A percentile compares a stretch with the other conserved stretches of the same genome.
Evolutionary conservation across 2,329 filamentous ascomycete species (phyloP).

Genomic region (Exserohilum rostratum): DNA sequence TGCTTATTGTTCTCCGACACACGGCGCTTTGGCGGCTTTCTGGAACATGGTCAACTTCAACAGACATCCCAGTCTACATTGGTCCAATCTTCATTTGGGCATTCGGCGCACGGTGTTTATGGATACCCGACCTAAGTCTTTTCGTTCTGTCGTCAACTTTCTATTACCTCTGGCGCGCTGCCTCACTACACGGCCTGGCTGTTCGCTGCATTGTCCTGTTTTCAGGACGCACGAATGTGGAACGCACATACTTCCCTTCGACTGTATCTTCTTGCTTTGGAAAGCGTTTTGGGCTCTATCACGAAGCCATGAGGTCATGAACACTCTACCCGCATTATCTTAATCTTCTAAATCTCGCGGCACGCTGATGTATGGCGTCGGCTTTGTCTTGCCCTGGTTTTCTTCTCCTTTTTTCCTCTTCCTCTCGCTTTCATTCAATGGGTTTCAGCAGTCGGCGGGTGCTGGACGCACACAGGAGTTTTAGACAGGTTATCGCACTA

Average conservation of each 20-base stretch:
- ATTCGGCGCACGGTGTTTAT: constrained; percentile 31
- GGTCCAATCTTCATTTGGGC: constrained; percentile 30
- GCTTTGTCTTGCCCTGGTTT: constrained; percentile 10
- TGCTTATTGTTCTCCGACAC: constrained; percentile 47
- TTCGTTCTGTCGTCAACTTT: constrained; percentile 8
- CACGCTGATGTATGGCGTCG: constrained; percentile 14
- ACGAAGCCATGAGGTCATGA: constrained; percentile 49
- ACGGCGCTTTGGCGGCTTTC: constrained; percentile 38
- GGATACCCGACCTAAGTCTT: constrained; percentile 29
- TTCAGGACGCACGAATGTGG: constrained; percentile 3
- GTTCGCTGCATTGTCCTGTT: neutral
- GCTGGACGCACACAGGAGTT: constrained; percentile 24
- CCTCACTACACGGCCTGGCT: neutral
- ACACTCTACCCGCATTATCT: constrained; percentile 28
- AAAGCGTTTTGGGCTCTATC: constrained; percentile 34
- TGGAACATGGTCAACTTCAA: constrained; percentile 31
- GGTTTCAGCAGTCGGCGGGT: constrained; percentile 12
- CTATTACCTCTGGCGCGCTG: constrained; percentile 3
- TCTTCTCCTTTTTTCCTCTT: constrained; percentile 19
- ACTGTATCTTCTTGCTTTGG: constrained; percentile 44
- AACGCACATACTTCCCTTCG: constrained; percentile 23
- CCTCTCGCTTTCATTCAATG: constrained; percentile 13
- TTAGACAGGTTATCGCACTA: constrained; percentile 24
- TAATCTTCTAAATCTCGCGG: constrained; percentile 27
- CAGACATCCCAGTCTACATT: constrained; percentile 21